A percentile compares a stretch with the other conserved stretches of the same genome.
These are phyloP conservation scores for Litchi chinensis DNA, from an alignment of 345 rosid genomes.

Conservation along the genomic window DNA sequence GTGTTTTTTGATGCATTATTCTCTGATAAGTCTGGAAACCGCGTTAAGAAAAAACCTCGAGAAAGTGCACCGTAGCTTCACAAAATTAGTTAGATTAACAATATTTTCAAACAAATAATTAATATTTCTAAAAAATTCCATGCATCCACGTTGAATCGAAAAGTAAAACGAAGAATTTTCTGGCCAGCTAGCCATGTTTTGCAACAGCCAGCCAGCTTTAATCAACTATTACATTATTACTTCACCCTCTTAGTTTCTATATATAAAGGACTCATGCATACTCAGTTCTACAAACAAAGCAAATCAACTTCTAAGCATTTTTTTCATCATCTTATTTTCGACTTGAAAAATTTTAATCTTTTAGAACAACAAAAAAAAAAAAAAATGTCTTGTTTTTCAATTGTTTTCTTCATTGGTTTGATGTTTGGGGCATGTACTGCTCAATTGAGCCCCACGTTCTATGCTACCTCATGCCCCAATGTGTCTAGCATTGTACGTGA, in stretches of 20 bases:
- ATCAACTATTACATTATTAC: too few relatives aligned
- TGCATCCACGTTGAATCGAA: background rate
- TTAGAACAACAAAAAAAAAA: background rate
- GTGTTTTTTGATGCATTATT: background rate
- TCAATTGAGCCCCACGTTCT: constrained; percentile 28
- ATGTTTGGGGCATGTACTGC: constrained; percentile 22
- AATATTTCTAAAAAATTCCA: background rate
- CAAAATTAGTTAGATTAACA: background rate
- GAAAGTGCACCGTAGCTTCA: background rate
- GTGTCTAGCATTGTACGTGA: constrained; percentile 16
- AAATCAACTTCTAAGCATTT: background rate
- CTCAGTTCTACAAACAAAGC: background rate
- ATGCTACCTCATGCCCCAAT: constrained; percentile 27
- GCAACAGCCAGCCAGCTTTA: too few relatives aligned
- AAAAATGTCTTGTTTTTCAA: constrained; percentile 8
- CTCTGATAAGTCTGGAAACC: background rate
- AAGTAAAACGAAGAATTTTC: constrained; percentile 4
- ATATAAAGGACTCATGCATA: background rate
- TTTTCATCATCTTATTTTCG: too few relatives aligned
- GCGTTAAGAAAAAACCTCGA: background rate
- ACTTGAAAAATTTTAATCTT: too few relatives aligned
- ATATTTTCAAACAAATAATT: background rate
- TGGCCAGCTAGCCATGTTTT: background rate
- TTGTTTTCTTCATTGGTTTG: background rate
- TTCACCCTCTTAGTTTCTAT: background rate